A percentile compares a stretch with the other conserved stretches of the same genome.
These are phyloP conservation scores for Thraustotheca clavata DNA, from an alignment of 352 stramenopile species.

Conservation along the genomic window DNA sequence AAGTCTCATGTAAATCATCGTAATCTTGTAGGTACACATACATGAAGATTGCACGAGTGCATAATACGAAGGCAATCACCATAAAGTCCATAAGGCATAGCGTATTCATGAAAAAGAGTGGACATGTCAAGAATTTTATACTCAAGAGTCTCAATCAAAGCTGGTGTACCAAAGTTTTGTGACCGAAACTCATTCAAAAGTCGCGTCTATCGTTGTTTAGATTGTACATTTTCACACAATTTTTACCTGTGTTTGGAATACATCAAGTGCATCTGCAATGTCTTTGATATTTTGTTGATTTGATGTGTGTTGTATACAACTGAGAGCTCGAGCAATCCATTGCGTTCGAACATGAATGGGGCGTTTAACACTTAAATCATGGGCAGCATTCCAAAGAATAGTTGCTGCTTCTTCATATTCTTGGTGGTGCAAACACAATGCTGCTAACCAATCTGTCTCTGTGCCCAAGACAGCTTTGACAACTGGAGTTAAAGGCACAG, in stretches of 20 bases:
- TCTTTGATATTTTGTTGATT: neutral
- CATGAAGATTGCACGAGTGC: conserved; percentile 8
- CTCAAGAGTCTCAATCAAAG: neutral
- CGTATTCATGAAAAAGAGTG: conserved; percentile 19
- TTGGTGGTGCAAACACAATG: conserved; percentile 10
- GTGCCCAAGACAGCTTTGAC: conserved; percentile 4
- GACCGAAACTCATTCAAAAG: neutral
- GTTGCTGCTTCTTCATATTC: conserved; percentile 7
- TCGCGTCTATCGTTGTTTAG: neutral
- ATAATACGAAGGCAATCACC: conserved; percentile 18
- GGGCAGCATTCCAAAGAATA: conserved; percentile 5
- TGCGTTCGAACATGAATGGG: conserved; percentile 6
- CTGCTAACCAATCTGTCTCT: conserved; percentile 10
- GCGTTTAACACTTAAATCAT: neutral
- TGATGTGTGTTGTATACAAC: neutral
- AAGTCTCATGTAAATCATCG: neutral
- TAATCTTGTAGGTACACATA: neutral
- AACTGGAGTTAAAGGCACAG: conserved; percentile 2
- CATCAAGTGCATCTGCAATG: conserved; percentile 17
- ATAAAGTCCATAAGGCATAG: conserved; percentile 11
- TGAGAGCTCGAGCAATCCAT: conserved; percentile 6
- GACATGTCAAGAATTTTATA: conserved; percentile 19
- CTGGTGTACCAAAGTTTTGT: neutral
- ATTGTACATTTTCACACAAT: neutral
- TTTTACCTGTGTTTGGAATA: conserved; percentile 16